Evolutionary conservation across 768 basidiomycete genomes (phyloP).

Genomic region (Daedaleopsis sinensis): DNA sequence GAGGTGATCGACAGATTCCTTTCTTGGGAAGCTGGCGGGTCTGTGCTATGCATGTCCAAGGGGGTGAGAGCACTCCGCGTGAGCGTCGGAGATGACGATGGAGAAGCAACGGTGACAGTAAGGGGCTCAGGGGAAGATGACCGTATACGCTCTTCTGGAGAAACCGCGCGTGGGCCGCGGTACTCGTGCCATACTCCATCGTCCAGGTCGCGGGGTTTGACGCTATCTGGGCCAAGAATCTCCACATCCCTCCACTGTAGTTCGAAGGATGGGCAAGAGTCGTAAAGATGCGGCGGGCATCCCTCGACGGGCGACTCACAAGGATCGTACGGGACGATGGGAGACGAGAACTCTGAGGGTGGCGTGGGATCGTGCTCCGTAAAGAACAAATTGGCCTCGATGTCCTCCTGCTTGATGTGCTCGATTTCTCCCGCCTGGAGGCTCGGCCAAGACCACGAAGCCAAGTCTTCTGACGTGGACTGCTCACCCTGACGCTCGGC

Average conservation of each 20-base stretch:
- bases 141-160: constrained; percentile 13
- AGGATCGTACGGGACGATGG: constrained; percentile 4
- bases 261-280: constrained; percentile 15
- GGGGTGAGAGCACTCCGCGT: constrained; percentile 11
- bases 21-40: neutral
- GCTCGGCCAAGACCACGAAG: constrained; percentile 34
- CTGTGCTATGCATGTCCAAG: constrained; percentile 10
- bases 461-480: constrained; percentile 12
- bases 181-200: constrained; percentile 36
- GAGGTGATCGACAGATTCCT: constrained; percentile 19
- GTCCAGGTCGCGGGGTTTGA: constrained; percentile 46
- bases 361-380: constrained; percentile 19
- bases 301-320: constrained; percentile 18
- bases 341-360: constrained; percentile 11
- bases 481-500: constrained; percentile 28
- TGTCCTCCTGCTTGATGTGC: constrained; percentile 34
- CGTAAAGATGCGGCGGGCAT: neutral
- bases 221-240: constrained; percentile 47
- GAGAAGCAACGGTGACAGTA: constrained; percentile 10
- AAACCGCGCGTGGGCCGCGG: constrained; percentile 9
- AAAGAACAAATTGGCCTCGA: constrained; percentile 23
- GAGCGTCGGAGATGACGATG: constrained; percentile 12
- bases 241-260: constrained; percentile 48
- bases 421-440: constrained; percentile 26
- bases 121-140: constrained; percentile 13